Base-by-base conservation (phyloP, 1,139 yeast genomes). In the Barnettozyma hawaiiensis region DNA sequence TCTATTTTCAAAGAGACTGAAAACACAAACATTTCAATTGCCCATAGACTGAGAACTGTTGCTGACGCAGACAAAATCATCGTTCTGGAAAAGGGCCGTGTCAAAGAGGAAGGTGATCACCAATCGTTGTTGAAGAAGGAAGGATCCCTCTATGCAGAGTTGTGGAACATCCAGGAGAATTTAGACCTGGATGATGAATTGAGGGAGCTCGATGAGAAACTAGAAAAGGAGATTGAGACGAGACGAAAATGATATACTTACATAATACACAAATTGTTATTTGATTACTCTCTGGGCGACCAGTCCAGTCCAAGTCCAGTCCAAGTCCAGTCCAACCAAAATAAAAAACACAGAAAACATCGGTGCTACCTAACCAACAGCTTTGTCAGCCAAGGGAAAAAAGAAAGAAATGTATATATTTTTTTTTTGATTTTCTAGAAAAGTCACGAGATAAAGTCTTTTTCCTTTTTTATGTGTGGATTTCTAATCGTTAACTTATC, bases 41-140 rank as follows among this genome's bases (percentile, higher is more conserved):
- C 98, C 1, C 99, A 92, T 62, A 69, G 98, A 51, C 71, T 92
- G 56, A 73, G 97, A 59, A 92, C 98, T 0, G 85, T 92, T 42
- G 95, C 96, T 15, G 97, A 92, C 61, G 76, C 96, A 6, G 97
- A 92, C 59, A 86, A 86, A 67, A 92, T 92, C 54, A 85, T 92
- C 52, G 97, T 92, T 1, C 69, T 92, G 48, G 76, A 81, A 46
- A 74, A 77, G 46, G 98, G 98, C 7, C 46, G 63, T 5, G 96
- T 92, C 5, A 79, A 74, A 40, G 98, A 94, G 60, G 92, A 87
- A 63, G 98, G 98, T 19, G 75, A 80, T 0, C 98, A 92, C 60
- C 62, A 65, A 27, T 71, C 70, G 24, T 70, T 94, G 36, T 63
- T 92, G 45, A 65, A 62, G 18, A 66, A 69, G 35, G 68, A 69